A percentile compares a stretch with the other conserved stretches of the same genome.
phyloP scores from a whole-genome alignment of 1,139 yeast genomes.

The Ogataea hybrid region DNA sequence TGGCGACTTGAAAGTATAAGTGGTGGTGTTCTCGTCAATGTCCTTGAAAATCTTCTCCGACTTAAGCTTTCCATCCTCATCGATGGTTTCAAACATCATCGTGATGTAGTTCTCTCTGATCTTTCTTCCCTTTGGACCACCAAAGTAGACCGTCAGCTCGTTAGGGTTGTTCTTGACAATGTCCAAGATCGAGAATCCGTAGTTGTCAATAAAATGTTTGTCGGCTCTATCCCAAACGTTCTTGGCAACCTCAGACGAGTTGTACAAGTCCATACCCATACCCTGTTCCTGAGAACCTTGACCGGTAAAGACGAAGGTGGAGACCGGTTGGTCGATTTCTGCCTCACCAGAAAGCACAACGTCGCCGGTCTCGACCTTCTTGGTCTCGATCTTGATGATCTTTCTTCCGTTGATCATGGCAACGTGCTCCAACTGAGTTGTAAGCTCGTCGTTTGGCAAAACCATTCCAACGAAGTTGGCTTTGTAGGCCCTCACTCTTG shows the following conservation, averaged over 20 bases:
- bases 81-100: slow-evolving; percentile 97
- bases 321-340: slow-evolving; percentile 96
- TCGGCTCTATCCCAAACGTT: slow-evolving; percentile 99
- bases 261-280: slow-evolving; percentile 99
- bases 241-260: slow-evolving; percentile 86
- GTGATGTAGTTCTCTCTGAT: slow-evolving; percentile 92
- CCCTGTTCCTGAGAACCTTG: slow-evolving; percentile 99
- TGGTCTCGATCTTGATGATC: slow-evolving; percentile 88
- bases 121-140: slow-evolving; percentile 96
- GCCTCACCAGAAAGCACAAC: slow-evolving; percentile 92
- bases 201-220: slow-evolving; percentile 83
- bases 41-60: slow-evolving; percentile 95
- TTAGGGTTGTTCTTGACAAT: slow-evolving; percentile 96
- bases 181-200: slow-evolving; percentile 95
- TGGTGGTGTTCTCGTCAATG: slow-evolving; percentile 76
- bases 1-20: slow-evolving; percentile 87
- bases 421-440: slow-evolving; percentile 87
- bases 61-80: slow-evolving; percentile 75
- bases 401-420: slow-evolving; percentile 99
- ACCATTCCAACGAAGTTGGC: slow-evolving; percentile 96
- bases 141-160: slow-evolving; percentile 92
- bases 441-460: slow-evolving; percentile 87
- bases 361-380: slow-evolving; percentile 73
- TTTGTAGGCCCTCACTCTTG: slow-evolving; percentile 93
- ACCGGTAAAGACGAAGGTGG: slow-evolving; percentile 97